These are phyloP conservation scores for Cucumis hystrix DNA, from an alignment of 306 rosid species.

Conservation along the genomic window DNA sequence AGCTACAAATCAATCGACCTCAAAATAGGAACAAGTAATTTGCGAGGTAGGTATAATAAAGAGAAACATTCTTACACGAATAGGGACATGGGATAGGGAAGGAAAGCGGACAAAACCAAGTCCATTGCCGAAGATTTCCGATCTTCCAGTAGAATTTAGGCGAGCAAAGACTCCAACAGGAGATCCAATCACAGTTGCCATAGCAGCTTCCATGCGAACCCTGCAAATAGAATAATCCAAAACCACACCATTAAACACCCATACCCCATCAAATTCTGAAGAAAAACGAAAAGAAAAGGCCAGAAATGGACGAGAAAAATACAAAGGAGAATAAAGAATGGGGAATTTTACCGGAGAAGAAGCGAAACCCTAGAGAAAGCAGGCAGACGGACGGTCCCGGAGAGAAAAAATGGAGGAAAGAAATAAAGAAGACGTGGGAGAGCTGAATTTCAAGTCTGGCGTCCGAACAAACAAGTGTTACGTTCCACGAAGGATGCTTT, in stretches of 20 bases:
- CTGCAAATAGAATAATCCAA: slow-evolving; percentile 8
- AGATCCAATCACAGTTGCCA: slow-evolving; percentile 31
- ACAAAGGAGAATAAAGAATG: background rate
- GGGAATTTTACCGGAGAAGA: background rate
- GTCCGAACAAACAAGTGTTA: background rate
- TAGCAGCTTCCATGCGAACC: slow-evolving; percentile 44
- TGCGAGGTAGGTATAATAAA: background rate
- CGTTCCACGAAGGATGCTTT: background rate
- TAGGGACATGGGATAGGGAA: slow-evolving; percentile 14
- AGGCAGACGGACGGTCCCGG: background rate
- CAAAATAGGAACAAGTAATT: background rate
- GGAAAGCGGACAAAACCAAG: slow-evolving; percentile 19
- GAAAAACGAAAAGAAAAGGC: background rate
- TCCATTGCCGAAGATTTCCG: slow-evolving; percentile 14
- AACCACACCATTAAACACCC: background rate
- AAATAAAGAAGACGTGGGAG: background rate
- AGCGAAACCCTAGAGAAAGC: background rate
- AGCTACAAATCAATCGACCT: background rate
- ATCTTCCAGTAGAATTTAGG: slow-evolving; percentile 18
- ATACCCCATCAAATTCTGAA: background rate
- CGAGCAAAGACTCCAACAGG: slow-evolving; percentile 11
- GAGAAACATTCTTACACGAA: slow-evolving; percentile 28
- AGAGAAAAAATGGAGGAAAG: background rate
- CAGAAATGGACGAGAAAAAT: background rate
- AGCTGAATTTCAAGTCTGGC: background rate